These are phyloP conservation scores for Ceriops tagal DNA, from an alignment of 345 rosid genomes.

Conservation along the genomic window DNA sequence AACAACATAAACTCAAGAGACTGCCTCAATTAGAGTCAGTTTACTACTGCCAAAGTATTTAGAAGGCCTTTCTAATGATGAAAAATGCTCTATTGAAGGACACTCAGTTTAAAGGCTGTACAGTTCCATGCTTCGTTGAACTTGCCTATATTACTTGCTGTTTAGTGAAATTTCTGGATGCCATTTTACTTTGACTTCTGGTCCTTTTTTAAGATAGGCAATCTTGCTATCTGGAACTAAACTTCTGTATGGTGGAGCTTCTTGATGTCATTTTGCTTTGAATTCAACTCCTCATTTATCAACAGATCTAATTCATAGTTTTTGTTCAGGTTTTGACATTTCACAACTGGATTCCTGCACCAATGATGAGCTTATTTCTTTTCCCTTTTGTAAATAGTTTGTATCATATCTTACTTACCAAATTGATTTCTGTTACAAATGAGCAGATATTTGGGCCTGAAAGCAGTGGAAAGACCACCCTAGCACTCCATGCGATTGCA, in stretches of 20 bases:
- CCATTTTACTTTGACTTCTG: not conserved
- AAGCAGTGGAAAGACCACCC: slow-evolving; percentile 93
- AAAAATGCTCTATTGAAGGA: too few relatives aligned
- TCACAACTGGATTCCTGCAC: not conserved
- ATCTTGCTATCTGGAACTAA: not conserved
- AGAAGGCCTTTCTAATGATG: not conserved
- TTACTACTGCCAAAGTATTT: not conserved
- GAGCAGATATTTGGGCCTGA: slow-evolving; percentile 90
- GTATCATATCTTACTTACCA: too few relatives aligned
- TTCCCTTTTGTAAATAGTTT: not conserved
- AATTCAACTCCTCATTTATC: too few relatives aligned
- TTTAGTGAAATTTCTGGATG: not conserved
- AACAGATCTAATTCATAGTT: too few relatives aligned
- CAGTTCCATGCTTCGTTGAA: too few relatives aligned
- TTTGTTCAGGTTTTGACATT: not conserved
- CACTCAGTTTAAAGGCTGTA: too few relatives aligned
- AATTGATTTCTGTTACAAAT: not conserved
- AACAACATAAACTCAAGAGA: too few relatives aligned
- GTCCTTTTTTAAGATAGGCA: too few relatives aligned
- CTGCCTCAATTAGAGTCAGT: too few relatives aligned
- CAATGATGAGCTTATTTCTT: not conserved
- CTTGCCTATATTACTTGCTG: too few relatives aligned
- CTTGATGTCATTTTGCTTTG: too few relatives aligned
- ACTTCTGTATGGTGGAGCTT: not conserved
- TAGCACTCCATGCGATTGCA: slow-evolving; percentile 98